These are phyloP conservation scores for Fusarium floridanum DNA, from an alignment of 2,329 filamentous ascomycete species.

Conservation along the genomic window DNA sequence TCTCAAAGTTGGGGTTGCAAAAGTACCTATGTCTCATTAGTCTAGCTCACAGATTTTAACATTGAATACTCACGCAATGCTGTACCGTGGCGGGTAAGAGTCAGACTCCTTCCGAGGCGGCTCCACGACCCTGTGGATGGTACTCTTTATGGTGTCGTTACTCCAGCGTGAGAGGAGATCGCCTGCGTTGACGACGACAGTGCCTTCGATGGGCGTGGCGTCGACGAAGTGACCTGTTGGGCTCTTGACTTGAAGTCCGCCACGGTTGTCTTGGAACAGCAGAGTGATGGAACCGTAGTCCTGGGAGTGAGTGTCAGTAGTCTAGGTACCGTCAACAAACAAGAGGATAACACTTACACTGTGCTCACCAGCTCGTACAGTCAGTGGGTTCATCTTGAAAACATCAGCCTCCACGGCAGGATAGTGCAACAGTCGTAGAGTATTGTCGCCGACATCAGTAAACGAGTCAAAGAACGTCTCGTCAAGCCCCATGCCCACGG, in stretches of 20 bases:
- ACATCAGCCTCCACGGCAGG: conserved; percentile 74
- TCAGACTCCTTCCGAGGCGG: conserved; percentile 72
- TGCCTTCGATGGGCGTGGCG: conserved; percentile 83
- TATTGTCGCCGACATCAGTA: conserved; percentile 78
- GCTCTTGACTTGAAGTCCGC: conserved; percentile 71
- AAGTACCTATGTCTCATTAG: conserved; percentile 73
- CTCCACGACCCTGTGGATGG: conserved; percentile 90
- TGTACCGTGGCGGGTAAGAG: conserved; percentile 82
- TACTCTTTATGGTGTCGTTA: conserved; percentile 92
- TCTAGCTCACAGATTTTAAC: neutral
- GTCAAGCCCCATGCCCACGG: conserved; percentile 81
- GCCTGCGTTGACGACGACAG: conserved; percentile 90
- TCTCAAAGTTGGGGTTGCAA: conserved; percentile 86
- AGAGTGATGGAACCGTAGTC: conserved; percentile 73
- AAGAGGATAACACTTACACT: conserved; percentile 56
- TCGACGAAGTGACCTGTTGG: conserved; percentile 85
- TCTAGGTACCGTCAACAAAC: neutral
- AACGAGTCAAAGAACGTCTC: conserved; percentile 82
- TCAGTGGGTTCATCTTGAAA: conserved; percentile 75
- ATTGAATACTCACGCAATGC: too few species aligned
- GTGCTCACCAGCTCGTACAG: conserved; percentile 84
- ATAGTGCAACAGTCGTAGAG: conserved; percentile 81
- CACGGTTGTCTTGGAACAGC: conserved; percentile 70
- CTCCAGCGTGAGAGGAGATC: conserved; percentile 90
- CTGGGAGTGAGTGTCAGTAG: conserved; percentile 36